These are phyloP conservation scores for Carallia pectinifolia DNA, from an alignment of 345 rosid genomes.

Conservation along the genomic window DNA sequence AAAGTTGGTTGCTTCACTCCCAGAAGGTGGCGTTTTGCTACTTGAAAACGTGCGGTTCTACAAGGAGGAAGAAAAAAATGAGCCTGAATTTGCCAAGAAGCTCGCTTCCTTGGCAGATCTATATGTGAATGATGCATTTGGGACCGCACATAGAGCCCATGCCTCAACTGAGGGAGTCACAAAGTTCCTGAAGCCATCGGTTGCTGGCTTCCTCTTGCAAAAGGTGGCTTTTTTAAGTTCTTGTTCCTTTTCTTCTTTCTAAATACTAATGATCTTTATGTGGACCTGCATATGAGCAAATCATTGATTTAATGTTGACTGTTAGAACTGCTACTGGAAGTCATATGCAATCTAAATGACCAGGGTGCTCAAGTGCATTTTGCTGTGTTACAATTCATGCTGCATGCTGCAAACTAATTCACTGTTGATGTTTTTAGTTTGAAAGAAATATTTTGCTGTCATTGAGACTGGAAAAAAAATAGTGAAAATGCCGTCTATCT, in stretches of 20 bases:
- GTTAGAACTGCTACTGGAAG: background rate
- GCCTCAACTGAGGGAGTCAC: constrained; percentile 94
- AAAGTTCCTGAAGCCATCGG: constrained; percentile 81
- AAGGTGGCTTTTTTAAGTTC: constrained; percentile 43
- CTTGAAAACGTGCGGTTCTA: constrained; percentile 91
- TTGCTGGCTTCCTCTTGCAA: constrained; percentile 95
- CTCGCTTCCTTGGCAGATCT: constrained; percentile 85
- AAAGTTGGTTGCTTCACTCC: constrained; percentile 72
- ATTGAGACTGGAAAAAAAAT: too few species aligned
- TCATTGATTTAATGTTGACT: background rate
- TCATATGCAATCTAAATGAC: background rate
- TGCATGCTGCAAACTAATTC: background rate
- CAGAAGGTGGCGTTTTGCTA: constrained; percentile 86
- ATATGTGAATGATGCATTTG: constrained; percentile 91
- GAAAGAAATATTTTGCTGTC: too few species aligned
- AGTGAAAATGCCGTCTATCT: too few species aligned
- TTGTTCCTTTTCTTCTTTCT: background rate
- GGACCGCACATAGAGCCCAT: constrained; percentile 91
- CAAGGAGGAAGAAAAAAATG: constrained; percentile 96
- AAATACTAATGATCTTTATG: too few species aligned
- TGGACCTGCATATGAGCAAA: background rate
- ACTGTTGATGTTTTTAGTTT: background rate
- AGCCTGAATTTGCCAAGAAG: constrained; percentile 90
- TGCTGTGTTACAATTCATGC: too few species aligned
- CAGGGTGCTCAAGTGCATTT: background rate